Evolutionary conservation across 306 rosid genomes (phyloP).

Genomic region (Fagus crenata): DNA sequence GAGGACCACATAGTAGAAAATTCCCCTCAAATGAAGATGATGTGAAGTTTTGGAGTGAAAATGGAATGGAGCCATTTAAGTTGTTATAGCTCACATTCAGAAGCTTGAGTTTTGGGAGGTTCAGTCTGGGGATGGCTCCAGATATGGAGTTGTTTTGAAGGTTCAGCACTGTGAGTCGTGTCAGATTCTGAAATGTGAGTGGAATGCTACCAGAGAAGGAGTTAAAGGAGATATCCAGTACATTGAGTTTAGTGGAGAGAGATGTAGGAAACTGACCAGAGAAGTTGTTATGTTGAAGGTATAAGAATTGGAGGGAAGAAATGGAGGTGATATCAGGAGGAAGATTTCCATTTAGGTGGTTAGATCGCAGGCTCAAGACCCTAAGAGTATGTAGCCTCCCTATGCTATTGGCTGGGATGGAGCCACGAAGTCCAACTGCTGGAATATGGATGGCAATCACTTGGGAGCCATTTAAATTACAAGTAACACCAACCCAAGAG

Average conservation of each 20-base stretch:
- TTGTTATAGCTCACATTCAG: constrained; percentile 68
- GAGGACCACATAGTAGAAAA: constrained; percentile 62
- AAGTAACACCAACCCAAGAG: constrained; percentile 73
- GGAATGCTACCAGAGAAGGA: constrained; percentile 67
- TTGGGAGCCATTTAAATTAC: constrained; percentile 45
- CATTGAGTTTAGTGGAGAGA: constrained; percentile 54
- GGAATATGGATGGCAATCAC: constrained; percentile 69
- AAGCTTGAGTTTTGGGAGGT: constrained; percentile 51
- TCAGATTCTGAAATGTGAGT: constrained; percentile 53
- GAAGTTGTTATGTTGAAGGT: constrained; percentile 67
- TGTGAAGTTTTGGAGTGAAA: constrained; percentile 55
- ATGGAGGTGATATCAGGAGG: constrained; percentile 64
- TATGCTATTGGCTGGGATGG: constrained; percentile 56
- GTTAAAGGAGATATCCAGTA: constrained; percentile 62
- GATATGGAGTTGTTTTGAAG: constrained; percentile 66
- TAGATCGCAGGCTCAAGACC: constrained; percentile 70
- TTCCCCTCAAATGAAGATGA: constrained; percentile 64
- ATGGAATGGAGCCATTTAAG: constrained; percentile 68
- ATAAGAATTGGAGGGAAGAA: constrained; percentile 58
- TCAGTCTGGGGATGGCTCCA: constrained; percentile 62
- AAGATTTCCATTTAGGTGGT: constrained; percentile 59
- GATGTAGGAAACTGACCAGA: constrained; percentile 60
- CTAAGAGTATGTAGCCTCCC: constrained; percentile 64
- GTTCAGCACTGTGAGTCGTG: constrained; percentile 51
- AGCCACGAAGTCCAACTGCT: constrained; percentile 57